Conservation (phyloP, 352 stramenopile genomes). For the Blastocystis sp. region DNA sequence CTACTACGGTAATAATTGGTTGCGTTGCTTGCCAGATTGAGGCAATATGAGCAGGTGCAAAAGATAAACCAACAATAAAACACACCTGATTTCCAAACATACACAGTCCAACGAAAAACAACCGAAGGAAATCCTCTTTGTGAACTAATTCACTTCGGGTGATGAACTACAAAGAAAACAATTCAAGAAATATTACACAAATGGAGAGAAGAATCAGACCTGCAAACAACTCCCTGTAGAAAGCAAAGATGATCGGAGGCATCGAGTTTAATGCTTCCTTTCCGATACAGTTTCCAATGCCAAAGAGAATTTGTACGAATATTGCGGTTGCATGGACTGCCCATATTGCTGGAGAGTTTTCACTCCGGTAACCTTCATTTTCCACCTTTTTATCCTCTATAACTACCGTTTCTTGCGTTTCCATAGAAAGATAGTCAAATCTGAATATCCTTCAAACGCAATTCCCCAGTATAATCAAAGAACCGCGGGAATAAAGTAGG, state of each 20-base stretch:
- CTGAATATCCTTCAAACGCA: neutral
- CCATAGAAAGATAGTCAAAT: too few species aligned
- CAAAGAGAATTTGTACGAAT: conserved; percentile 33
- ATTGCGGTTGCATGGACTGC: neutral
- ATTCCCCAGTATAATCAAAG: neutral
- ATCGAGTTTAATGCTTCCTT: conserved; percentile 45
- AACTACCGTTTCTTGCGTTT: neutral
- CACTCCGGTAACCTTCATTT: too few species aligned
- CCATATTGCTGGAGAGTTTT: neutral
- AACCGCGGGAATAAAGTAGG: neutral
- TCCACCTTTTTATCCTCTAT: neutral
- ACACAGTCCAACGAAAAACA: conserved; percentile 35
- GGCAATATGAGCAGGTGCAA: conserved; percentile 36
- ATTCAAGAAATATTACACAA: neutral
- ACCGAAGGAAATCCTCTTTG: neutral
- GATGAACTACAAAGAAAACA: neutral
- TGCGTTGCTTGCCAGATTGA: conserved; percentile 61
- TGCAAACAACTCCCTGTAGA: conserved; percentile 62
- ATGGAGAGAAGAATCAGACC: conserved; percentile 52
- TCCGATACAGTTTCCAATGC: conserved; percentile 43
- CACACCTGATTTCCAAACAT: conserved; percentile 55
- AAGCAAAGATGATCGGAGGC: conserved; percentile 62
- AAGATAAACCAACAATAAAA: conserved; percentile 48
- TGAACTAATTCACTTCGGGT: neutral
- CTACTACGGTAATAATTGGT: conserved; percentile 30